A percentile compares a stretch with the other conserved stretches of the same genome.
Conservation (phyloP, 768 basidiomycete genomes). For the Gloeophyllum trabeum region DNA sequence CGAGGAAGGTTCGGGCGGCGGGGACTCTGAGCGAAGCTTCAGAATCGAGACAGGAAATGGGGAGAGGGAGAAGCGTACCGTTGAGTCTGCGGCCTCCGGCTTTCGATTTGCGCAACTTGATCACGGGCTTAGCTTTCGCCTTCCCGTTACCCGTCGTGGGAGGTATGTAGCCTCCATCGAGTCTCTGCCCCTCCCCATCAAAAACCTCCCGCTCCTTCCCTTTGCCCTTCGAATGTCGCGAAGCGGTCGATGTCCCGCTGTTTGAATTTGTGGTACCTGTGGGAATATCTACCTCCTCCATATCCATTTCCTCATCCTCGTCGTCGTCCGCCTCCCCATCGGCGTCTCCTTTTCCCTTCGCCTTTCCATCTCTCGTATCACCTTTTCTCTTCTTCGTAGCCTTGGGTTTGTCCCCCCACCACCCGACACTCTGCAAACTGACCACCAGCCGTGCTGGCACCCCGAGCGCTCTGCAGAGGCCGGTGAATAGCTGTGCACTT, state of each 20-base stretch:
- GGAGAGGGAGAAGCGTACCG: conserved; percentile 4
- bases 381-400: conserved; percentile 17
- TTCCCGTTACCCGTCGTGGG: conserved; percentile 29
- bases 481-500: conserved; percentile 86
- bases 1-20: too few species aligned
- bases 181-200: conserved; percentile 30
- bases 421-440: conserved; percentile 87
- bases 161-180: conserved; percentile 26
- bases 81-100: conserved; percentile 6
- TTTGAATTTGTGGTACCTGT: too few species aligned
- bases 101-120: too few species aligned
- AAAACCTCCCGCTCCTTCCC: too few species aligned
- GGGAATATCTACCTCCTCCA: conserved; percentile 24
- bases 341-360: conserved; percentile 17
- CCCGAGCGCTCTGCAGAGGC: conserved; percentile 75
- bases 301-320: conserved; percentile 25
- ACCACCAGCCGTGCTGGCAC: conserved; percentile 83
- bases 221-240: too few species aligned
- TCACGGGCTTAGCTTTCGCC: conserved; percentile 46
- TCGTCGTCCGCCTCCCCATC: conserved; percentile 23
- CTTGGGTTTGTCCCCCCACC: conserved; percentile 66
- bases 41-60: background rate
- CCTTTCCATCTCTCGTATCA: conserved; percentile 27
- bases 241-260: too few species aligned
- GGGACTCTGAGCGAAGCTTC: background rate